Evolutionary conservation across 345 rosid genomes (phyloP), one percentile per base, ranked within the genome.

Genomic region (Schrenkiella parvula): DNA sequence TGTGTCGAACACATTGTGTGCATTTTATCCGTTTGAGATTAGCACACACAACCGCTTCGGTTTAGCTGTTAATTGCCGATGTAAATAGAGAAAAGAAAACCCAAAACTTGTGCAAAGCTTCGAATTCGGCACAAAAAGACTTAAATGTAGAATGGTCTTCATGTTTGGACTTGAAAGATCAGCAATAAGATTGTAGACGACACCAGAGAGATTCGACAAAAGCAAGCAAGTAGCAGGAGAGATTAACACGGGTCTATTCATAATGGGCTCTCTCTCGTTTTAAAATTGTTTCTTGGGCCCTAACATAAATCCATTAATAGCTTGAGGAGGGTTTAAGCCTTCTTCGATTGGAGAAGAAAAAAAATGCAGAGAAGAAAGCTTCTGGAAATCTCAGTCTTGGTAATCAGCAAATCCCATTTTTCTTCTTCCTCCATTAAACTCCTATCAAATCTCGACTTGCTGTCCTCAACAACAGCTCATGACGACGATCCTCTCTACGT

Each of bases 401-500:
- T 73, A 35, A 58, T 78, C 68, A 64, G 64, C 56, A 79, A 64
- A 48, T 37, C 74, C 6, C 38, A 61, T 4, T 78, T 62, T 6
- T 78, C 66, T 34, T 78, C 82, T 13, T 66, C 69, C 14, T 66
- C 71, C 2, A 11, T 28, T 42, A 38, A 55, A 46, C 8, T 75
- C 19, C 75, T 56, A 41, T 5, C 21, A 7, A 48, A 47, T 29
- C 37, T 54, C 57, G 42, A 38, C 10, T 23, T 46, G 11, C 31
- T 7, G 29, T 23, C 39, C 25, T 17, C 55, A 9, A 21, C 31
- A 65, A 1, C 23, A 19, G 22, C 6, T 26, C 23, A 11, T 22
- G 18, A 34, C 1, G 81, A 78, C 3, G 86, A 87, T 77, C 80
- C 84, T 78, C 66, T 65, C 25, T 90, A 83, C 67, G 46, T 75